phyloP scores from a whole-genome alignment of 23 red algal species.

The Gracilaria gracilis region DNA sequence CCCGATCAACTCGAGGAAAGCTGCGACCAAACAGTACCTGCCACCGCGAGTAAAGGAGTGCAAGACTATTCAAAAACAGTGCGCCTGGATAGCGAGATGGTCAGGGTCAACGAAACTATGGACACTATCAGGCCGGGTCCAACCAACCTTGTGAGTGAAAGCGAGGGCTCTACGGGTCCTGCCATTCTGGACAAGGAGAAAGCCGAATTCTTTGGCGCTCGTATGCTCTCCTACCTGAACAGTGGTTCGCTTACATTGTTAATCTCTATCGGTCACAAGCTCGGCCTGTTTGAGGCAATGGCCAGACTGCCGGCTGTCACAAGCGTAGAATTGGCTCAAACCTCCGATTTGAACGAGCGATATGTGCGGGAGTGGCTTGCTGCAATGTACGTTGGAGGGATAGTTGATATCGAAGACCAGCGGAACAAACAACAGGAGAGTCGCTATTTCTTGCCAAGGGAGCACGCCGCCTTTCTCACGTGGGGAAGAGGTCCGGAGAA shows the following conservation, averaged over 20 bases:
- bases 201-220: conserved; percentile 62
- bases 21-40: background rate
- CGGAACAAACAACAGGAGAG: background rate
- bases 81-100: background rate
- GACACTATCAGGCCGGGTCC: background rate
- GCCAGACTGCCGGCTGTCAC: conserved; percentile 59
- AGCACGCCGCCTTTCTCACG: conserved; percentile 79
- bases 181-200: conserved; percentile 51
- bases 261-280: conserved; percentile 75
- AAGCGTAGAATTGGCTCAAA: conserved; percentile 34
- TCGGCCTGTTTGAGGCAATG: conserved; percentile 72
- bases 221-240: conserved; percentile 73
- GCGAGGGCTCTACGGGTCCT: conserved; percentile 39
- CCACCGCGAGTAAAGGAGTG: background rate
- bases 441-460: conserved; percentile 57
- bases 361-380: conserved; percentile 80
- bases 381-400: conserved; percentile 63
- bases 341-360: conserved; percentile 49
- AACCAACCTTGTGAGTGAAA: conserved; percentile 8
- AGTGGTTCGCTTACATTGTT: conserved; percentile 55
- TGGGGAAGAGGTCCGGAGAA: conserved; percentile 71
- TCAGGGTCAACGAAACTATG: background rate
- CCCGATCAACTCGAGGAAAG: conserved; percentile 10
- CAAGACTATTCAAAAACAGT: background rate
- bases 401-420: conserved; percentile 26